A percentile compares a stretch with the other conserved stretches of the same genome.
Evolutionary conservation across 768 basidiomycete species (phyloP).

Genomic region (Amanita thiersii): DNA sequence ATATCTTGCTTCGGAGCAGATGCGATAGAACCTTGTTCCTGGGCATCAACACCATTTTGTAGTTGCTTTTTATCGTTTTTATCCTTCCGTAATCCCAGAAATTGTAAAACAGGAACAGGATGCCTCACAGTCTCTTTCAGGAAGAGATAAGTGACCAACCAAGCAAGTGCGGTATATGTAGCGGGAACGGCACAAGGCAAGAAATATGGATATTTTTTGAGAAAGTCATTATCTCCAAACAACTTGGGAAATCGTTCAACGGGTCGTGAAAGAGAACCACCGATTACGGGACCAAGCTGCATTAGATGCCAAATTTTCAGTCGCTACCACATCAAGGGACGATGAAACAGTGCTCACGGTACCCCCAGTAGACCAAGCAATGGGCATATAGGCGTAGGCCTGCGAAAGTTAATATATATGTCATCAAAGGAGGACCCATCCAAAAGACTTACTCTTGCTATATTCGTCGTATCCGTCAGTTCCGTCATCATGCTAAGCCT

Average conservation of each 20-base stretch:
- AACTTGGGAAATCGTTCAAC: constrained; percentile 43
- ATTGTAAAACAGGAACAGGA: constrained; percentile 16
- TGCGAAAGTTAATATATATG: constrained; percentile 12
- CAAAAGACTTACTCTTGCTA: constrained; percentile 37
- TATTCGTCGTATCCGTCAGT: constrained; percentile 63
- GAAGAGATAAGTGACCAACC: constrained; percentile 42
- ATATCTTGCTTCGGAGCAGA: too few species aligned
- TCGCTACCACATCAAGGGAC: neutral
- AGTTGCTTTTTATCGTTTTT: neutral
- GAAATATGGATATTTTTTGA: constrained; percentile 53
- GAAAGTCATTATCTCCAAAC: constrained; percentile 39
- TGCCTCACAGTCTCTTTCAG: constrained; percentile 41
- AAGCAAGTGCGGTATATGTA: constrained; percentile 46
- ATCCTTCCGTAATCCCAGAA: constrained; percentile 15
- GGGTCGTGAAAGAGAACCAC: constrained; percentile 47
- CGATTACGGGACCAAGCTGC: constrained; percentile 47
- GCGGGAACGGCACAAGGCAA: constrained; percentile 64
- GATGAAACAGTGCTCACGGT: constrained; percentile 21
- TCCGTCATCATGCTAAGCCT: constrained; percentile 55
- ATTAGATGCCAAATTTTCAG: neutral
- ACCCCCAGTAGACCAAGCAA: constrained; percentile 33
- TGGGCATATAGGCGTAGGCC: constrained; percentile 63
- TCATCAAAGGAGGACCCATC: neutral
- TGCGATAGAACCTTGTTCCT: neutral
- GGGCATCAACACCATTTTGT: neutral